These are phyloP conservation scores for Elaphomyces granulatus DNA, from an alignment of 495 filamentous ascomycete species.

Conservation along the genomic window DNA sequence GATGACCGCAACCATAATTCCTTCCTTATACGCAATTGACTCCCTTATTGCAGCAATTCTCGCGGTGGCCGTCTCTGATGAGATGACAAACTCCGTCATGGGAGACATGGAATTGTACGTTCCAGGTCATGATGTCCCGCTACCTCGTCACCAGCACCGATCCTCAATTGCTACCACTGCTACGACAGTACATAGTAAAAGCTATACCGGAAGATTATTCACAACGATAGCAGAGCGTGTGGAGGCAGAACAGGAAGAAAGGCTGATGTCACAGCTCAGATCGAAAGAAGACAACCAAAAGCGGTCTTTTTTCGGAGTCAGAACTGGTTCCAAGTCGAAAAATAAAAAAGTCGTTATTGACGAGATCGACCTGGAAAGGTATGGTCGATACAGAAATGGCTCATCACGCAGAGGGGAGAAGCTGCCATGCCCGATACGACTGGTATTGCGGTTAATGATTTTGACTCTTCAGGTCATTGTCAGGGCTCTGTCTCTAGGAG, in stretches of 20 bases:
- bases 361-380: constrained; percentile 34
- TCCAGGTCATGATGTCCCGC: constrained; percentile 1
- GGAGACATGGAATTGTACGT: constrained; percentile 21
- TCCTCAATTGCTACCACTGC: background rate
- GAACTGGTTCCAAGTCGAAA: constrained; percentile 5
- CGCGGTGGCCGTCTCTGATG: constrained; percentile 51
- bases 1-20: constrained; percentile 27
- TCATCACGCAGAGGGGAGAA: constrained; percentile 27
- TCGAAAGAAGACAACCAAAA: constrained; percentile 2
- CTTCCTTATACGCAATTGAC: constrained; percentile 60
- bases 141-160: constrained; percentile 1
- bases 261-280: constrained; percentile 22
- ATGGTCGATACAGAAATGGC: constrained; percentile 22
- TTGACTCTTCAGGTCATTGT: constrained; percentile 27
- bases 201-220: constrained; percentile 21
- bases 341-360: constrained; percentile 21
- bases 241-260: constrained; percentile 21
- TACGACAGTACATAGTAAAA: constrained; percentile 3
- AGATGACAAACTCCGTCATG: constrained; percentile 26
- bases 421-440: constrained; percentile 23
- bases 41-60: constrained; percentile 54
- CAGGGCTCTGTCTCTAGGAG: constrained; percentile 18
- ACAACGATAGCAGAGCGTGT: constrained; percentile 30
- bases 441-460: constrained; percentile 23
- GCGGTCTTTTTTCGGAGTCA: constrained; percentile 1